Evolutionary conservation across 2,329 filamentous ascomycete genomes (phyloP), one percentile per base, ranked within the genome.

Genomic region (Macrophomina pseudophaseolina): DNA sequence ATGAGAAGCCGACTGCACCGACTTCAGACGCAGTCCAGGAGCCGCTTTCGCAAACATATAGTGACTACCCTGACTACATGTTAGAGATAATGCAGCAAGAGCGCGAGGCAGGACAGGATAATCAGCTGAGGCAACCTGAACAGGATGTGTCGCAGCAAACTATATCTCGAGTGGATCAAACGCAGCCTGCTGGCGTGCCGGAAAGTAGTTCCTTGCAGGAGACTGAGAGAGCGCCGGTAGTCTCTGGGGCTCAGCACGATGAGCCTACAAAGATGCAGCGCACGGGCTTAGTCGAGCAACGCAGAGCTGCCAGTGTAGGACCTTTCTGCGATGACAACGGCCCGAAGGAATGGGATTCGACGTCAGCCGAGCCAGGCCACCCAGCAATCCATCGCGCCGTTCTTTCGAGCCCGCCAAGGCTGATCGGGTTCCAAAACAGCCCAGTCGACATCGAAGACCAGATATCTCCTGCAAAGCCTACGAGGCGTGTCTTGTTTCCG

Each of bases 401-500:
- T 35, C 86, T 88, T 70, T 89, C 87, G 5, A 90, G 87, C 70
- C 88, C 88, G 14, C 84, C 81, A 30, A 81, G 84, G 28, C 81
- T 85, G 66, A 74, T 80, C 66, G 82, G 82, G 66, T 80, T 75
- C 56, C 81, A 81, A 59, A 76, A 80, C 60, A 78, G 81, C 18
- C 81, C 82, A 2, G 81, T 85, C 68, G 81, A 87, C 68, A 74
- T 85, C 42, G 82, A 82, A 59, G 70, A 73, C 33, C 81, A 83
- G 60, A 74, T 86, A 14, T 88, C 86, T 4, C 86, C 87, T 2
- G 35, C 14, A 4, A 87, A 83, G 72, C 84, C 86, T 28, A 93
- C 90, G 0, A 85, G 90, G 68, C 85, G 92, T 67, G 78, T 94
- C 2, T 82, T 95, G 0, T 95, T 95, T 73, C 90, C 92, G 0